A percentile compares a stretch with the other conserved stretches of the same genome.
phyloP scores from a whole-genome alignment of 306 rosid species.

The Castanea crenata region DNA sequence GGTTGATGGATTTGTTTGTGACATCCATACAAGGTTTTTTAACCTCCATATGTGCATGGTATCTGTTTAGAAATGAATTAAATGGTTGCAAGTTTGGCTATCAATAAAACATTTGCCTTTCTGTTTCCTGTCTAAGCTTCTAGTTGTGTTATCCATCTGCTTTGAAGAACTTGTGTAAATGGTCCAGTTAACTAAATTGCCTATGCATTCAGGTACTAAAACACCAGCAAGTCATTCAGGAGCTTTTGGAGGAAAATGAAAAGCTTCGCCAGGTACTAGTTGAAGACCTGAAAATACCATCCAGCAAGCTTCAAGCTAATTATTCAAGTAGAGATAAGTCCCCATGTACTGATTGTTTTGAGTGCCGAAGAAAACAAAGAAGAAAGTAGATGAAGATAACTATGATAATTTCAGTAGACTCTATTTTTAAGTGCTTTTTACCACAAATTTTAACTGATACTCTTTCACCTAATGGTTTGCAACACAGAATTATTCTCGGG shows the following conservation, averaged over 20 bases:
- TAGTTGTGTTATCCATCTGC: not conserved
- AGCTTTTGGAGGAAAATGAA: constrained; percentile 79
- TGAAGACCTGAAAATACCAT: constrained; percentile 78
- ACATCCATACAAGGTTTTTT: not conserved
- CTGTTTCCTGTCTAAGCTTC: not conserved
- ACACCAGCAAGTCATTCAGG: constrained; percentile 88
- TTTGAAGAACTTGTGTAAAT: constrained; percentile 1
- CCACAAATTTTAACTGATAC: constrained; percentile 3
- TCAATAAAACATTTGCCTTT: not conserved
- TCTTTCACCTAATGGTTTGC: not conserved
- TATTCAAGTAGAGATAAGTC: constrained; percentile 45
- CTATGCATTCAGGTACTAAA: constrained; percentile 60
- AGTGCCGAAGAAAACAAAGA: constrained; percentile 81
- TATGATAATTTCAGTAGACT: not conserved
- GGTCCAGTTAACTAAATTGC: not conserved
- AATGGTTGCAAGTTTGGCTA: not conserved
- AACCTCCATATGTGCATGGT: not conserved
- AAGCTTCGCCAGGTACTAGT: constrained; percentile 74
- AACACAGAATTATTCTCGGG: not conserved
- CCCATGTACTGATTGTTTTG: constrained; percentile 69
- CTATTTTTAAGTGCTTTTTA: constrained; percentile 15
- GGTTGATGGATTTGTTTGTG: too few relatives aligned
- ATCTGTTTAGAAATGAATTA: not conserved
- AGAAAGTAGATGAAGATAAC: constrained; percentile 36
- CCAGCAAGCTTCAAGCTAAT: constrained; percentile 59